Evolutionary conservation across 495 filamentous ascomycete genomes (phyloP).

Genomic region (Daldinia caldariorum): DNA sequence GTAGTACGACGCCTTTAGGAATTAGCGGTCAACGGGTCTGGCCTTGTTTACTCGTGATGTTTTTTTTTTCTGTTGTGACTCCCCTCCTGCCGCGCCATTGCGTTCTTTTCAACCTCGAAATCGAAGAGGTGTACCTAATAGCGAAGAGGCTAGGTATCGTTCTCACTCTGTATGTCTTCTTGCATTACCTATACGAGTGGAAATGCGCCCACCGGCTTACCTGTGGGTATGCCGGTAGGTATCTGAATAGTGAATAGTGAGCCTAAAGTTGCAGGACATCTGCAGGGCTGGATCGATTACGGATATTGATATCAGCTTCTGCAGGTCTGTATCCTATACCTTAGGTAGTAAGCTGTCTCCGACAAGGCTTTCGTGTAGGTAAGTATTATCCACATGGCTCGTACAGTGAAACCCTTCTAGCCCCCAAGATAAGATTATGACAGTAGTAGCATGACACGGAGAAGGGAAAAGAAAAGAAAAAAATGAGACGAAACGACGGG

Average conservation of each 20-base stretch:
- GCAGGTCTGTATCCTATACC: background rate
- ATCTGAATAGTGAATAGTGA: background rate
- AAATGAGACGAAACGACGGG: slow-evolving; percentile 15
- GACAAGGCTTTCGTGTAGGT: background rate
- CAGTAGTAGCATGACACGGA: slow-evolving; percentile 9
- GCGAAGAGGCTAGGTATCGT: background rate
- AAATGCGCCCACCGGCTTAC: background rate
- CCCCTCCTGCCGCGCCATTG: slow-evolving; percentile 9
- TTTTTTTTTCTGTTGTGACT: slow-evolving; percentile 3
- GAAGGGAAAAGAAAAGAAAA: background rate
- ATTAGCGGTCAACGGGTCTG: slow-evolving; percentile 24
- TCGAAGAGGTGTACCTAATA: background rate
- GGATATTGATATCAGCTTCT: background rate
- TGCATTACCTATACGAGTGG: background rate
- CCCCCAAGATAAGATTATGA: slow-evolving; percentile 17
- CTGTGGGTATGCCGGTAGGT: background rate
- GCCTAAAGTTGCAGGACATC: background rate
- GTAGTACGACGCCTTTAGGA: slow-evolving; percentile 12
- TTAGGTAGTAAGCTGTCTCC: background rate
- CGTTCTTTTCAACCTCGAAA: slow-evolving; percentile 12
- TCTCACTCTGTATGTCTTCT: background rate
- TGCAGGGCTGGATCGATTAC: background rate
- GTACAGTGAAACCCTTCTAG: slow-evolving; percentile 26
- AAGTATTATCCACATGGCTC: slow-evolving; percentile 26
- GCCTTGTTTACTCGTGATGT: slow-evolving; percentile 23